These are phyloP conservation scores for Artemisia annua DNA, from an alignment of 129 eudicot species.

Conservation along the genomic window DNA sequence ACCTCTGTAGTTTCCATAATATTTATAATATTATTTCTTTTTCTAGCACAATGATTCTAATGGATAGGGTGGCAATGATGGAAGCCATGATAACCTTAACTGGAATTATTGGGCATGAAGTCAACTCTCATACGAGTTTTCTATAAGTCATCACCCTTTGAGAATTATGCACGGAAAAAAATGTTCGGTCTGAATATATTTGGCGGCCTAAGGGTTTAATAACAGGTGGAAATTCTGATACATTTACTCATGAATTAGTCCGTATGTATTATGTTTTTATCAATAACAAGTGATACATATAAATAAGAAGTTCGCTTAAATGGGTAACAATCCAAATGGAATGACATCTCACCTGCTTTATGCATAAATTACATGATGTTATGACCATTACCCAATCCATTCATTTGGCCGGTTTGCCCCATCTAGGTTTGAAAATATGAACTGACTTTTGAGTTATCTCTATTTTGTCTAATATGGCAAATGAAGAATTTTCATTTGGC, in stretches of 20 bases:
- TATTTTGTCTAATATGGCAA: no score
- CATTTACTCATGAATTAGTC: not conserved
- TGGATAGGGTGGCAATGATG: constrained; percentile 89
- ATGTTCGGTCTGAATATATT: not conserved
- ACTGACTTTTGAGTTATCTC: constrained; percentile 15
- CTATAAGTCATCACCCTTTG: not conserved
- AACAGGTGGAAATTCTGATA: not conserved
- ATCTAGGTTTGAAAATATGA: constrained; percentile 1
- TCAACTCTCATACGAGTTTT: constrained; percentile 27
- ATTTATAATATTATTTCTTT: constrained; percentile 18
- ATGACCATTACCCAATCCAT: not conserved
- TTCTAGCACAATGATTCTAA: constrained; percentile 84
- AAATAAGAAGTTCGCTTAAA: no score
- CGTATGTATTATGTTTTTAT: not conserved
- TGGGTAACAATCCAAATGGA: no score
- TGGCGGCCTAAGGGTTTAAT: not conserved
- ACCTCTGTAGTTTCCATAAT: not conserved
- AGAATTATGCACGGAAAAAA: not conserved
- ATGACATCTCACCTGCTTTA: not conserved
- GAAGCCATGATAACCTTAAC: constrained; percentile 50
- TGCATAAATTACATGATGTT: not conserved
- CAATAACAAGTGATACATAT: not conserved
- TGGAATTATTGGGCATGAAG: constrained; percentile 97
- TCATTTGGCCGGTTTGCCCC: not conserved
- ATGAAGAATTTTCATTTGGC: no score